phyloP scores from a whole-genome alignment of 2,329 filamentous ascomycete genomes.

The Aureobasidium musti region DNA sequence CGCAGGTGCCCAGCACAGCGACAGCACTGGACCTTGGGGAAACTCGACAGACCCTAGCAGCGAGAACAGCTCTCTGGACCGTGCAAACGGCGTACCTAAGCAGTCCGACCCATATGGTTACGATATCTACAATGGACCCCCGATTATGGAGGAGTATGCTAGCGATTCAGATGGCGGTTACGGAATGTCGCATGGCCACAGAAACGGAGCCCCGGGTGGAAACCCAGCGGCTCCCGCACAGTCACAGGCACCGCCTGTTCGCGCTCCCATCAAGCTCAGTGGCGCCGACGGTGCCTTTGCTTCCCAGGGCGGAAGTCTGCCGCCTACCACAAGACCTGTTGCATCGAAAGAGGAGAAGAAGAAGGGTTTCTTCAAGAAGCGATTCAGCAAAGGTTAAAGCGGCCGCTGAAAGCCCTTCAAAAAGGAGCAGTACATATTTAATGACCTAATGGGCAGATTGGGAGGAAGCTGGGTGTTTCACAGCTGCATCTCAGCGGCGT shows the following conservation, averaged over 20 bases:
- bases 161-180: conserved; percentile 32
- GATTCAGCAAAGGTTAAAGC: conserved; percentile 65
- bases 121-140: conserved; percentile 41
- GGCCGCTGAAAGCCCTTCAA: neutral
- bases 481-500: conserved; percentile 30
- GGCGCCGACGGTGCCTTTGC: conserved; percentile 27
- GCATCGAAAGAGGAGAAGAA: conserved; percentile 63
- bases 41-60: conserved; percentile 91
- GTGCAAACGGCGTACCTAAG: conserved; percentile 52
- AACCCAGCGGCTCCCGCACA: conserved; percentile 20
- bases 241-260: conserved; percentile 28
- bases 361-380: conserved; percentile 84
- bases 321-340: conserved; percentile 34
- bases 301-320: conserved; percentile 33
- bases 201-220: conserved; percentile 1
- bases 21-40: conserved; percentile 68
- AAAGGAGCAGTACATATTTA: conserved; percentile 20
- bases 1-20: conserved; percentile 71
- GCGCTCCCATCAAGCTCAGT: conserved; percentile 33
- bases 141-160: conserved; percentile 47
- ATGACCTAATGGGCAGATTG: conserved; percentile 27
- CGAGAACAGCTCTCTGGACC: conserved; percentile 88
- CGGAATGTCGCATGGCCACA: conserved; percentile 26
- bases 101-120: conserved; percentile 36
- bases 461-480: conserved; percentile 17